phyloP scores from a whole-genome alignment of 2,329 filamentous ascomycete genomes.

The Hypocreales sp. region DNA sequence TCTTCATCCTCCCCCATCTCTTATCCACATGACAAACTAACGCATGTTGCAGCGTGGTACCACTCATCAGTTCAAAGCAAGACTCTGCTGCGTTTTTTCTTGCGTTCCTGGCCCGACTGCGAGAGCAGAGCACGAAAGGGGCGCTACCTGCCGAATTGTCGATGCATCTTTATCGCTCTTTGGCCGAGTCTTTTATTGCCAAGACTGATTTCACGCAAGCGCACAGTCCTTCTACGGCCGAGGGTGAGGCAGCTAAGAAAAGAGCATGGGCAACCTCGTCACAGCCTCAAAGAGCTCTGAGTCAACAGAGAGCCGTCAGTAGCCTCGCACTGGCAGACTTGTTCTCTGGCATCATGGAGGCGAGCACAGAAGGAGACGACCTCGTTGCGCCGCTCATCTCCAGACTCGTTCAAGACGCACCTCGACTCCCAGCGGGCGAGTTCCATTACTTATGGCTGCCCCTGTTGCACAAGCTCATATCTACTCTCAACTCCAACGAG shows the following conservation, averaged over 20 bases:
- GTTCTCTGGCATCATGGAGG: conserved; percentile 3
- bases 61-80: conserved; percentile 1
- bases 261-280: too few species aligned
- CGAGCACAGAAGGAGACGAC: conserved; percentile 5
- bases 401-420: conserved; percentile 6
- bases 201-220: conserved; percentile 3
- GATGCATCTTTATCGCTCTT: conserved; percentile 1
- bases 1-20: background rate
- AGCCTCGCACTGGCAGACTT: conserved; percentile 3
- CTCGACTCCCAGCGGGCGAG: conserved; percentile 4
- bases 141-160: conserved; percentile 1
- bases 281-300: background rate
- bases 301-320: conserved; percentile 1
- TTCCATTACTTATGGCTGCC: conserved; percentile 14
- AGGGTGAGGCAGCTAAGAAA: background rate
- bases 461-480: conserved; percentile 9
- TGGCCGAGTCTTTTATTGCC: conserved; percentile 2
- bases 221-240: background rate
- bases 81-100: conserved; percentile 2
- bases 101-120: conserved; percentile 3
- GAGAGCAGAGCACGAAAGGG: background rate
- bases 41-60: conserved; percentile 1
- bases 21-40: conserved; percentile 1
- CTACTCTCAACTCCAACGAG: conserved; percentile 3
- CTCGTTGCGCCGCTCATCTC: conserved; percentile 7